A percentile compares a stretch with the other conserved stretches of the same genome.
These are phyloP conservation scores for Pezicula neosporulosa DNA, from an alignment of 2,329 filamentous ascomycete genomes.

Conservation along the genomic window DNA sequence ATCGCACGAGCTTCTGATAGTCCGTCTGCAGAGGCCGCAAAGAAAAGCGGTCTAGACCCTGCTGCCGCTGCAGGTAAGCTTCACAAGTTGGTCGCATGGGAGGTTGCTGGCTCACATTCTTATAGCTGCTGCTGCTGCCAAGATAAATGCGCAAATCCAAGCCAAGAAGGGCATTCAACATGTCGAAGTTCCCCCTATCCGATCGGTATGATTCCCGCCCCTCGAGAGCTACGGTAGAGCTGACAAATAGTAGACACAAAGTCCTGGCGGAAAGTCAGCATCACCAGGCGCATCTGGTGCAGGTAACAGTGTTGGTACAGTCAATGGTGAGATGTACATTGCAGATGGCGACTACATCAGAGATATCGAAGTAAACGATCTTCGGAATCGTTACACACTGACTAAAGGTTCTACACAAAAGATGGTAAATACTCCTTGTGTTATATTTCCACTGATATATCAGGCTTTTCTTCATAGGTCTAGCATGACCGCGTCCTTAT, in stretches of 20 bases:
- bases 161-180: conserved; percentile 88
- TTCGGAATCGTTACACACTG: conserved; percentile 93
- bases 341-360: conserved; percentile 97
- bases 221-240: background rate
- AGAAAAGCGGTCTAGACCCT: conserved; percentile 56
- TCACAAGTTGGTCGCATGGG: conserved; percentile 4
- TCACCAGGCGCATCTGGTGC: conserved; percentile 22
- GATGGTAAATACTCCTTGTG: conserved; percentile 91
- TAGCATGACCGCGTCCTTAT: conserved; percentile 21
- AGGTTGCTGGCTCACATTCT: conserved; percentile 17
- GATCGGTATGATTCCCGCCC: conserved; percentile 42
- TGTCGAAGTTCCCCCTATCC: conserved; percentile 82
- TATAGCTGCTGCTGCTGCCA: conserved; percentile 80
- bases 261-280: conserved; percentile 21
- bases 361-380: conserved; percentile 97
- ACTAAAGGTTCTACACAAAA: conserved; percentile 97
- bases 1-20: conserved; percentile 40
- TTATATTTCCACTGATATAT: conserved; percentile 64
- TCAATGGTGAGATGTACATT: conserved; percentile 88
- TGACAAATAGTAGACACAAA: conserved; percentile 8
- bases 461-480: conserved; percentile 33
- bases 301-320: conserved; percentile 40
- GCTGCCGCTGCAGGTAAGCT: conserved; percentile 72
- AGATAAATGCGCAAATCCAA: conserved; percentile 79
- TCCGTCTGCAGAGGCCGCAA: conserved; percentile 29